Evolutionary conservation across 1,139 yeast genomes (phyloP).

Genomic region (Lodderomyces beijingensis): DNA sequence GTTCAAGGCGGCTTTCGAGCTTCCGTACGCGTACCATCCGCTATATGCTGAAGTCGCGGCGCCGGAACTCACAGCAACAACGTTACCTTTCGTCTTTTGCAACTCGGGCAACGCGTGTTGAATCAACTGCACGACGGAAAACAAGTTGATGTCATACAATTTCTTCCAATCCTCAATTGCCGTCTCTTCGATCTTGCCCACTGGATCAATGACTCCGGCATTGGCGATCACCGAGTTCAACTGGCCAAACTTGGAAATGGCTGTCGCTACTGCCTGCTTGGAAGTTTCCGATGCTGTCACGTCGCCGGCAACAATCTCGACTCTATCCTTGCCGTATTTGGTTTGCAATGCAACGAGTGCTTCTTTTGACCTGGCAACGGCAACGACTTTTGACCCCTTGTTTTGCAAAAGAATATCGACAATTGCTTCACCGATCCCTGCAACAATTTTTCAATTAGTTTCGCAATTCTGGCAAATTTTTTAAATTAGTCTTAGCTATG

Average conservation of each 20-base stretch:
- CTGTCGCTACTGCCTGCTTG: slow-evolving; percentile 39
- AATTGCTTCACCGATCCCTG: slow-evolving; percentile 76
- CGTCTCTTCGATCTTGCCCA: slow-evolving; percentile 49
- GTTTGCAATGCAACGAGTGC: slow-evolving; percentile 41
- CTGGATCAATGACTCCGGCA: slow-evolving; percentile 88
- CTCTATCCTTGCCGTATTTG: slow-evolving; percentile 45
- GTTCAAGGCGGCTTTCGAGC: slow-evolving; percentile 86
- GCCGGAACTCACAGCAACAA: slow-evolving; percentile 81
- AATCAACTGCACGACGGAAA: slow-evolving; percentile 66
- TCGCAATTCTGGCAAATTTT: too few relatives aligned
- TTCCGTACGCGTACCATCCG: slow-evolving; percentile 90
- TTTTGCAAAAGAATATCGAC: slow-evolving; percentile 48
- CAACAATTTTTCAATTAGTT: too few relatives aligned
- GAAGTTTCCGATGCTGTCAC: slow-evolving; percentile 42
- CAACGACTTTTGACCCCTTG: slow-evolving; percentile 49
- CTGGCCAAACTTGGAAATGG: slow-evolving; percentile 51
- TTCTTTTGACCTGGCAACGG: slow-evolving; percentile 63
- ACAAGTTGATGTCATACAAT: slow-evolving; percentile 73
- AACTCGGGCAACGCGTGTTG: slow-evolving; percentile 56
- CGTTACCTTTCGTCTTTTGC: slow-evolving; percentile 51
- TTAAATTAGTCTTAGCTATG: too few relatives aligned
- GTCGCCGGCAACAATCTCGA: slow-evolving; percentile 65
- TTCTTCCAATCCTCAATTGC: slow-evolving; percentile 55
- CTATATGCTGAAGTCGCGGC: slow-evolving; percentile 59
- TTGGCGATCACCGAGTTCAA: slow-evolving; percentile 74